A percentile compares a stretch with the other conserved stretches of the same genome.
phyloP scores from a whole-genome alignment of 2,329 filamentous ascomycete species.

The Penicillium verrucosum region DNA sequence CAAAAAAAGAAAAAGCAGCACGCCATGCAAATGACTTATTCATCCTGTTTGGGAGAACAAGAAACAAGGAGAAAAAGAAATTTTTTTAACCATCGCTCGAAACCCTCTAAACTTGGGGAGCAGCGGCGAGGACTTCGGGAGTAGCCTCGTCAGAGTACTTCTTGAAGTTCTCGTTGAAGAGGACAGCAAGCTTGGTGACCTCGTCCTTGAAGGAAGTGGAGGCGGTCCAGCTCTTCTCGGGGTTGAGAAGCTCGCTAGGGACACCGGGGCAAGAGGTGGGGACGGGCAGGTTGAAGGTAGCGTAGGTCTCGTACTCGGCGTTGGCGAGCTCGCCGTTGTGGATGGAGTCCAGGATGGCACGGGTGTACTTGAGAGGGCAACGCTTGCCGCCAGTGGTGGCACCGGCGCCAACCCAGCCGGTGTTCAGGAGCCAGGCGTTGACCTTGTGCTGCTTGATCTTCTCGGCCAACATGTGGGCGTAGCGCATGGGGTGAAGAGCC shows the following conservation, averaged over 20 bases:
- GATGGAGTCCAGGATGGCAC: constrained; percentile 96
- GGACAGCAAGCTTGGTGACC: constrained; percentile 80
- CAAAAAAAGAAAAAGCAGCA: constrained; percentile 23
- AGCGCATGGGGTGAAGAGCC: constrained; percentile 97
- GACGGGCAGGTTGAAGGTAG: constrained; percentile 94
- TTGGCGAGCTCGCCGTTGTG: constrained; percentile 95
- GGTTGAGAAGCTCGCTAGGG: constrained; percentile 89
- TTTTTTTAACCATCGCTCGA: constrained; percentile 19
- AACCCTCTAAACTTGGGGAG: constrained; percentile 33
- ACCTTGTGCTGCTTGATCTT: constrained; percentile 95
- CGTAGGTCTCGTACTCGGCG: constrained; percentile 90
- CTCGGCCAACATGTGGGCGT: constrained; percentile 96
- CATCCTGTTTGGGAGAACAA: constrained; percentile 19
- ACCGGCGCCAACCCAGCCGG: constrained; percentile 92
- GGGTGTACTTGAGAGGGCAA: constrained; percentile 97
- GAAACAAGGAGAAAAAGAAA: constrained; percentile 23
- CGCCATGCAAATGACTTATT: constrained; percentile 33
- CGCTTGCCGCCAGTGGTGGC: constrained; percentile 90
- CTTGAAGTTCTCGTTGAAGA: constrained; percentile 97
- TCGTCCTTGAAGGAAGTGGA: constrained; percentile 79
- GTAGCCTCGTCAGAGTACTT: constrained; percentile 88
- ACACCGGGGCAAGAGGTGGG: constrained; percentile 88
- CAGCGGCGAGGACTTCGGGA: constrained; percentile 65
- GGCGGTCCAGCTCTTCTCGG: constrained; percentile 84
- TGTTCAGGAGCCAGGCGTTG: constrained; percentile 98